These are phyloP conservation scores for Ulmus americana DNA, from an alignment of 331 rosid species.

Conservation along the genomic window DNA sequence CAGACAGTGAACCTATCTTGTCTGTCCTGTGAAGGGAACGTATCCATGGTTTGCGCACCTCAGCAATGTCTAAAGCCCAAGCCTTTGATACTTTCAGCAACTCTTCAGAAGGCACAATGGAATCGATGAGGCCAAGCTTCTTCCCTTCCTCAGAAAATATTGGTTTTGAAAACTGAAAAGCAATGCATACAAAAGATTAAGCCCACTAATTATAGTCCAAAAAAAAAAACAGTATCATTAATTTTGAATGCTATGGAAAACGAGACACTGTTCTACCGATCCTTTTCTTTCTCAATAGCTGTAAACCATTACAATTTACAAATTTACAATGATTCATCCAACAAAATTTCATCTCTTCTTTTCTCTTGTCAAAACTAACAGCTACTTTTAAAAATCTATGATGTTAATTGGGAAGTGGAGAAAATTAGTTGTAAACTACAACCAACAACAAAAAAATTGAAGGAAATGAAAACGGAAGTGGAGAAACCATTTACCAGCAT, in stretches of 20 bases:
- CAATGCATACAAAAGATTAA: neutral
- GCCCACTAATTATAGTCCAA: neutral
- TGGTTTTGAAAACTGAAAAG: constrained; percentile 64
- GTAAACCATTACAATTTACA: neutral
- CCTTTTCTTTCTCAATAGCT: neutral
- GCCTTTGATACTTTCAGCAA: constrained; percentile 61
- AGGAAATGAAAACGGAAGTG: neutral
- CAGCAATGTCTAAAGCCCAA: constrained; percentile 84
- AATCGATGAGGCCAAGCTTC: constrained; percentile 86
- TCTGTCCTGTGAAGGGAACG: constrained; percentile 88
- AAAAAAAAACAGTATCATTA: neutral
- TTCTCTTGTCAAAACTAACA: neutral
- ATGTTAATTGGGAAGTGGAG: neutral
- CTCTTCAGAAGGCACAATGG: constrained; percentile 66
- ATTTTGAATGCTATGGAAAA: neutral
- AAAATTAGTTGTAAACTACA: constrained; percentile 15
- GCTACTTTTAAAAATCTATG: neutral
- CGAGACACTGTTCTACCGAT: neutral
- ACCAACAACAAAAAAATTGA: constrained; percentile 7
- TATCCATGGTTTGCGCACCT: constrained; percentile 67
- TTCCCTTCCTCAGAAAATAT: constrained; percentile 87
- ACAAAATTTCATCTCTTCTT: neutral
- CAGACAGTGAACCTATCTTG: constrained; percentile 61
- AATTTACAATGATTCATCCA: neutral
- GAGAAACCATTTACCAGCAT: constrained; percentile 60